Percentiles rank a stretch among this genome's conserved stretches.
Conservation (phyloP, 75 land plant genomes). For the Cryptomeria japonica region DNA sequence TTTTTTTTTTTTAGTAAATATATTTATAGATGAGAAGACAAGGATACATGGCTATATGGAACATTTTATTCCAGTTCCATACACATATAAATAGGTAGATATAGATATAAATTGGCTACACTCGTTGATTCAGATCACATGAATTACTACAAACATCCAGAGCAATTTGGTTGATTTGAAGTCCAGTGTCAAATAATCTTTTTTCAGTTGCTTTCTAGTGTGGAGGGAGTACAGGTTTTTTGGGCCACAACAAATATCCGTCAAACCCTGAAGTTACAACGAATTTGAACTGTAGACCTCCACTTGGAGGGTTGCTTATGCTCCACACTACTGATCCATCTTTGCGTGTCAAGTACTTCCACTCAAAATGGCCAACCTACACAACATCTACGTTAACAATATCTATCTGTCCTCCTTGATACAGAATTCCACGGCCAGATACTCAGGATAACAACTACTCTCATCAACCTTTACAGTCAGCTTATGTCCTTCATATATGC, state of each 20-base stretch:
- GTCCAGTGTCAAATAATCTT: constrained; percentile 33
- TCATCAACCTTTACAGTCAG: constrained; percentile 50
- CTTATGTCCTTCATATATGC: constrained; percentile 45
- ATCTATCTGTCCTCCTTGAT: constrained; percentile 73
- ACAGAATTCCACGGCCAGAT: constrained; percentile 44
- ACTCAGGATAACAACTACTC: constrained; percentile 40
- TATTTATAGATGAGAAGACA: no score
- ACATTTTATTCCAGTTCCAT: no score
- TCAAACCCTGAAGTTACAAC: constrained; percentile 56
- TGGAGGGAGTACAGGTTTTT: constrained; percentile 34
- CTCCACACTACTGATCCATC: constrained; percentile 54
- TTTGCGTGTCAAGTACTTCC: constrained; percentile 40
- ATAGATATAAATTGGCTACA: no score
- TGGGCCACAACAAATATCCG: constrained; percentile 51
- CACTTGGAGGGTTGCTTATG: constrained; percentile 32
- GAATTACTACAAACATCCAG: not conserved
- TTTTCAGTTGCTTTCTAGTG: constrained; percentile 32
- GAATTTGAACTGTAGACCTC: constrained; percentile 45
- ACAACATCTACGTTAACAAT: constrained; percentile 56
- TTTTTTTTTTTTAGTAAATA: no score
- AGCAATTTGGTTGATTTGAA: constrained; percentile 49
- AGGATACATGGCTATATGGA: no score
- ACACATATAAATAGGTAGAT: no score
- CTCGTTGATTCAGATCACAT: no score
- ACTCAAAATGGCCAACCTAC: constrained; percentile 24